phyloP scores from a whole-genome alignment of 148 eudicot species.

The Hydrangea macrophylla region DNA sequence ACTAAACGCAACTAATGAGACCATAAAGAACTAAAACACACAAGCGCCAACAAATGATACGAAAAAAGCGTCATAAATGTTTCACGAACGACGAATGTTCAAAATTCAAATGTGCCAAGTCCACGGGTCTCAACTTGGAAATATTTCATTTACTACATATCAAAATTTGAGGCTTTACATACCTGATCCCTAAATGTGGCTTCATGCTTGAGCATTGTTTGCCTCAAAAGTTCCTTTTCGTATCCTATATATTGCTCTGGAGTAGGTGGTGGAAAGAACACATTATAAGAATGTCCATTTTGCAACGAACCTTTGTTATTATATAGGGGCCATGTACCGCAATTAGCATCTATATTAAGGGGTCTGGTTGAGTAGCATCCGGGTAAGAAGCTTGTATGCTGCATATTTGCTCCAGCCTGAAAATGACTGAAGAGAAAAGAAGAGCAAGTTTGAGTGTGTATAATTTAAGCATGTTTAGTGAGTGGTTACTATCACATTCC shows the following conservation, averaged over 20 bases:
- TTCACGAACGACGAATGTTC: neutral
- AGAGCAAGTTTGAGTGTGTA: neutral
- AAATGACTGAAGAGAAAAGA: neutral
- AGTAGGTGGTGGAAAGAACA: slow-evolving; percentile 15
- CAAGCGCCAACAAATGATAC: neutral
- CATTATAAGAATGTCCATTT: slow-evolving; percentile 25
- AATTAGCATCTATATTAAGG: slow-evolving; percentile 31
- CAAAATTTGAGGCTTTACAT: neutral
- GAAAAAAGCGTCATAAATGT: neutral
- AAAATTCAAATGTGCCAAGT: neutral
- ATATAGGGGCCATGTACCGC: slow-evolving; percentile 23
- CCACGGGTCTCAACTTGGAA: neutral
- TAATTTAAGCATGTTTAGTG: neutral
- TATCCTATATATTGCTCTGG: slow-evolving; percentile 23
- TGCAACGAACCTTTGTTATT: slow-evolving; percentile 22
- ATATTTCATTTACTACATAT: neutral
- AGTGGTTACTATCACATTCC: neutral
- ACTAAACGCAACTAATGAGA: neutral
- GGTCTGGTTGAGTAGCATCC: slow-evolving; percentile 35
- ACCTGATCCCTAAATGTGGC: slow-evolving; percentile 59
- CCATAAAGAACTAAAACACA: no score
- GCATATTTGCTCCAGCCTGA: slow-evolving; percentile 28
- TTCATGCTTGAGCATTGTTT: slow-evolving; percentile 56
- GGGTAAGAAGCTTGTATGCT: slow-evolving; percentile 45
- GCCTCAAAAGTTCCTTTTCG: slow-evolving; percentile 49